Percentiles rank a stretch among this genome's conserved stretches.
phyloP scores from a whole-genome alignment of 306 rosid species.

The Dalbergia cultrata region DNA sequence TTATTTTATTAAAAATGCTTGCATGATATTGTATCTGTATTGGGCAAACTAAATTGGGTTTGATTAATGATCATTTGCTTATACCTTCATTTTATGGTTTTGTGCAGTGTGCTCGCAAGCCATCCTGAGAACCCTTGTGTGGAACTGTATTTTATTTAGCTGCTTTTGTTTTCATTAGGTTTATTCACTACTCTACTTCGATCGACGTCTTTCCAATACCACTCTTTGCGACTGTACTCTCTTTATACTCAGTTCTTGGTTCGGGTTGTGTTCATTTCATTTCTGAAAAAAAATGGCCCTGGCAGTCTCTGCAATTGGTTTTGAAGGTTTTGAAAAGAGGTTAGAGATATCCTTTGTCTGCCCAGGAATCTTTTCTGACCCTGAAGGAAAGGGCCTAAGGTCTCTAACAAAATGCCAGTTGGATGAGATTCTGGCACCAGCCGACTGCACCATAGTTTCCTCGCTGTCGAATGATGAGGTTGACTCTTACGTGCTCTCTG shows the following conservation, averaged over 20 bases:
- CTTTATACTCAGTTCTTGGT: neutral
- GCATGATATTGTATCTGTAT: neutral
- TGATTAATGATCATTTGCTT: neutral
- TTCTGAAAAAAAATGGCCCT: neutral
- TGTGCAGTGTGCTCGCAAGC: constrained; percentile 6
- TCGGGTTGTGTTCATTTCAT: neutral
- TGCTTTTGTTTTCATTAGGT: neutral
- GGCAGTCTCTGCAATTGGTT: neutral
- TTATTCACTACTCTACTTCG: neutral
- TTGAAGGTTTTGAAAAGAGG: constrained; percentile 9
- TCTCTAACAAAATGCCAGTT: constrained; percentile 5
- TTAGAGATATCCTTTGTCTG: neutral
- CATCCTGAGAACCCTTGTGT: neutral
- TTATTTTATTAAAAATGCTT: neutral
- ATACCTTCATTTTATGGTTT: neutral
- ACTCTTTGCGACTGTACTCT: constrained; percentile 1
- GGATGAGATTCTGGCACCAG: constrained; percentile 8
- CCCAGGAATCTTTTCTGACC: neutral
- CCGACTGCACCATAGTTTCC: neutral
- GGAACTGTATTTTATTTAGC: neutral
- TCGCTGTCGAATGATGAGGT: neutral
- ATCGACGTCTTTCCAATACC: neutral
- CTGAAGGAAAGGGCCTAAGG: constrained; percentile 6
- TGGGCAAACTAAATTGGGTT: neutral
- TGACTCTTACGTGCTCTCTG: neutral